A percentile compares a stretch with the other conserved stretches of the same genome.
Evolutionary conservation across 23 red algal genomes (phyloP).

Genomic region (Chondrus crispus): DNA sequence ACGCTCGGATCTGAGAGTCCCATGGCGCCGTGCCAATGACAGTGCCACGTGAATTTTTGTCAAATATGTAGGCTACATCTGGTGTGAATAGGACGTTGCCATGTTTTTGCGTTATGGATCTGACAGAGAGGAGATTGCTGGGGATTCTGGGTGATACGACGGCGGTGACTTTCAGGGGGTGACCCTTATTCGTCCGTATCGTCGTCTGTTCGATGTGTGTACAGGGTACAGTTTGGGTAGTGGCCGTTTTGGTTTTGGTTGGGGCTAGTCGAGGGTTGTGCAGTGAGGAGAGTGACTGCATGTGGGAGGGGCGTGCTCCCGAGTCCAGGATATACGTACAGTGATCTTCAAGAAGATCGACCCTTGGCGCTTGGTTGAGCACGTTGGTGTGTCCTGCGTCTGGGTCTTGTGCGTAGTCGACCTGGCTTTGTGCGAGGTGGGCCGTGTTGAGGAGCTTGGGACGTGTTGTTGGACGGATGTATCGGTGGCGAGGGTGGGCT

Average conservation of each 20-base stretch:
- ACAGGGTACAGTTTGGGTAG: neutral
- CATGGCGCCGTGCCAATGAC: neutral
- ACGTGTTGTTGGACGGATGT: too few relatives aligned
- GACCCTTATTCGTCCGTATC: neutral
- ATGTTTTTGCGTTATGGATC: neutral
- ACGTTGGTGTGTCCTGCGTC: too few relatives aligned
- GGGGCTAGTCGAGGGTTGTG: neutral
- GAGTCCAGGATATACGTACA: neutral
- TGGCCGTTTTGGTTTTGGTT: neutral
- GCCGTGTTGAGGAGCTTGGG: too few relatives aligned
- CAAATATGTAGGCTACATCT: neutral
- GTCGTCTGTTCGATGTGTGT: neutral
- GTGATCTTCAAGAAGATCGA: too few relatives aligned
- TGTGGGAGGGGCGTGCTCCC: neutral
- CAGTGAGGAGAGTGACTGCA: neutral
- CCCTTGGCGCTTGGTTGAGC: too few relatives aligned
- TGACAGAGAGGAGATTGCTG: neutral
- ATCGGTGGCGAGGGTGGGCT: neutral
- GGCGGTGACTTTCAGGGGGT: neutral
- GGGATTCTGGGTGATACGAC: neutral
- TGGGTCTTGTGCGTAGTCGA: too few relatives aligned
- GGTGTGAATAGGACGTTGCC: neutral
- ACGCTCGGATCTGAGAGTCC: neutral
- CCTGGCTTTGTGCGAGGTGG: too few relatives aligned
- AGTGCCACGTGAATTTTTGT: neutral